Evolutionary conservation across 2,329 filamentous ascomycete genomes (phyloP).

Genomic region (Hypoxylon rubiginosum): DNA sequence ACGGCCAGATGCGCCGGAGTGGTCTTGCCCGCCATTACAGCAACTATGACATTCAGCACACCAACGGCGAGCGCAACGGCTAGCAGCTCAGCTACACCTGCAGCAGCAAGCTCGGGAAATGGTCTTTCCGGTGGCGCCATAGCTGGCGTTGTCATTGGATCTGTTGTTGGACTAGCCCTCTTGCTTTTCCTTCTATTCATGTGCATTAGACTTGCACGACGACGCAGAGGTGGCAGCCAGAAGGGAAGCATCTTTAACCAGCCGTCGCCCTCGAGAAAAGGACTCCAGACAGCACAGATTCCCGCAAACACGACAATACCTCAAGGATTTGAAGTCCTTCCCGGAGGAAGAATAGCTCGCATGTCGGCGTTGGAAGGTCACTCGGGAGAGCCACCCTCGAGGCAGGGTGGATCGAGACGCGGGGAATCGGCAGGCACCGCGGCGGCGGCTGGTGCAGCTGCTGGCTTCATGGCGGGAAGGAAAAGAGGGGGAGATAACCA

Average conservation of each 20-base stretch:
- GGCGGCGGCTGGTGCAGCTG: slow-evolving; percentile 61
- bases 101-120: slow-evolving; percentile 47
- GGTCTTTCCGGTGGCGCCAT: slow-evolving; percentile 85
- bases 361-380: slow-evolving; percentile 94
- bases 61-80: slow-evolving; percentile 60
- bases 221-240: slow-evolving; percentile 70
- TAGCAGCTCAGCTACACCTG: slow-evolving; percentile 56
- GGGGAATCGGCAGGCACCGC: slow-evolving; percentile 62
- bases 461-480: slow-evolving; percentile 61
- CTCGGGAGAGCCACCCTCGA: slow-evolving; percentile 71
- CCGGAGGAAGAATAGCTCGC: slow-evolving; percentile 89
- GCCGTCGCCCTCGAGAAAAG: slow-evolving; percentile 78
- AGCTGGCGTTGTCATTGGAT: slow-evolving; percentile 89
- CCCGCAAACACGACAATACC: slow-evolving; percentile 48
- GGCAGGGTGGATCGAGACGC: slow-evolving; percentile 64
- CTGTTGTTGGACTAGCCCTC: slow-evolving; percentile 77
- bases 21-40: slow-evolving; percentile 80
- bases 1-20: slow-evolving; percentile 80
- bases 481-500: slow-evolving; percentile 65
- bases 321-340: slow-evolving; percentile 79
- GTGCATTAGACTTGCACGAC: slow-evolving; percentile 69
- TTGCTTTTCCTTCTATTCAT: slow-evolving; percentile 78
- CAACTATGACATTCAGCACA: slow-evolving; percentile 74
- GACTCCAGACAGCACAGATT: slow-evolving; percentile 58
- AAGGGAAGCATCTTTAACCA: slow-evolving; percentile 88